Conservation (phyloP, 2,329 filamentous ascomycete species). For the Xylariaceae sp. region DNA sequence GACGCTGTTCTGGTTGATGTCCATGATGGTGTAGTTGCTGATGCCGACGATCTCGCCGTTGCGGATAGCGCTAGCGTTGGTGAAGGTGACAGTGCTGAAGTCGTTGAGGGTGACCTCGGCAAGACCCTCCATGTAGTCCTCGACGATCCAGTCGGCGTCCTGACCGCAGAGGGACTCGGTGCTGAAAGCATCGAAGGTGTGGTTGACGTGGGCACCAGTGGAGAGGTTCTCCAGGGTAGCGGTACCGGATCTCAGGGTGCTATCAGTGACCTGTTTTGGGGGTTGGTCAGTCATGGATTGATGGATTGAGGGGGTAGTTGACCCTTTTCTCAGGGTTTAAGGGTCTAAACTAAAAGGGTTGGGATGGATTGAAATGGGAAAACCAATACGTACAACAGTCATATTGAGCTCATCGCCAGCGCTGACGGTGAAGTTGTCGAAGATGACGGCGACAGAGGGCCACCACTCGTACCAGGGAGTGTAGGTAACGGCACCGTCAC, state of each 20-base stretch:
- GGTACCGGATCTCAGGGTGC: slow-evolving; percentile 12
- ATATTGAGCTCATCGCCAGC: slow-evolving; percentile 28
- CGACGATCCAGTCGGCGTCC: slow-evolving; percentile 60
- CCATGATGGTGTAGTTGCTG: slow-evolving; percentile 37
- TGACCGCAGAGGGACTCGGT: slow-evolving; percentile 43
- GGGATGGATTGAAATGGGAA: background rate
- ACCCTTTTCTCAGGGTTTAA: no score
- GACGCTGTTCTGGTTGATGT: slow-evolving; percentile 39
- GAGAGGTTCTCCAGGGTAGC: slow-evolving; percentile 38
- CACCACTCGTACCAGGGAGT: slow-evolving; percentile 58
- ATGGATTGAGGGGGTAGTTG: background rate
- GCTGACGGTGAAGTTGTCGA: slow-evolving; percentile 38
- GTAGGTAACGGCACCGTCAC: slow-evolving; percentile 37
- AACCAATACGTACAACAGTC: slow-evolving; percentile 22
- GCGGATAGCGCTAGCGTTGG: slow-evolving; percentile 34
- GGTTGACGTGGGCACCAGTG: slow-evolving; percentile 47
- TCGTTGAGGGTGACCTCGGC: slow-evolving; percentile 40
- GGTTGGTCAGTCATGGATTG: background rate
- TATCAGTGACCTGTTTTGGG: slow-evolving; percentile 4
- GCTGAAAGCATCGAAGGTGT: slow-evolving; percentile 42
- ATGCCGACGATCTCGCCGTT: slow-evolving; percentile 36
- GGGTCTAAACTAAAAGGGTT: background rate
- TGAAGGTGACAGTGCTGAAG: slow-evolving; percentile 43
- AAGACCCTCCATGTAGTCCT: slow-evolving; percentile 42
- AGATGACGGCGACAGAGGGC: slow-evolving; percentile 50